phyloP scores from a whole-genome alignment of 2,329 filamentous ascomycete species.

The Akanthomyces muscarius region DNA sequence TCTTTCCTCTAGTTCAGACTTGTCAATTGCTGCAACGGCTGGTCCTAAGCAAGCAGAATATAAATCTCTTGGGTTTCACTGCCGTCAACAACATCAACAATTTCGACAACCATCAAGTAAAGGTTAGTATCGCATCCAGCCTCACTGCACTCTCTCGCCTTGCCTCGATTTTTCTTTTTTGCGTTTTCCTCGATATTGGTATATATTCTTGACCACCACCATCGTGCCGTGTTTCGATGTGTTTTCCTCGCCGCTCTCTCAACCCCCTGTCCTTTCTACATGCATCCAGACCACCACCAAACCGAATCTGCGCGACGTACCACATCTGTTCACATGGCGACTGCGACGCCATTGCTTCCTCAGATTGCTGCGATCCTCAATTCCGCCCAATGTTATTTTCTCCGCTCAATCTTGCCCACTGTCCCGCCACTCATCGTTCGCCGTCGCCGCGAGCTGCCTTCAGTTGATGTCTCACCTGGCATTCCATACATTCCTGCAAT shows the following conservation, averaged over 20 bases:
- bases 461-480: slow-evolving; percentile 13
- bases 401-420: neutral
- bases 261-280: neutral
- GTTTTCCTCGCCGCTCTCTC: neutral
- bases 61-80: slow-evolving; percentile 12
- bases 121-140: slow-evolving; percentile 4
- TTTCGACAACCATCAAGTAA: slow-evolving; percentile 9
- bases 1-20: slow-evolving; percentile 12
- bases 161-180: neutral
- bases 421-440: neutral
- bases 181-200: neutral
- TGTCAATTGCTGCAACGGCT: slow-evolving; percentile 18
- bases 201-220: neutral
- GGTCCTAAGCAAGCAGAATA: slow-evolving; percentile 18
- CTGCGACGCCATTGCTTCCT: neutral
- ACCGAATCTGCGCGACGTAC: neutral
- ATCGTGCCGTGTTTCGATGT: neutral
- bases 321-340: neutral
- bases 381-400: neutral
- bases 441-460: neutral
- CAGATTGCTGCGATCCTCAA: neutral
- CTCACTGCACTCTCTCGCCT: neutral
- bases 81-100: slow-evolving; percentile 3
- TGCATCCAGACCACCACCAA: neutral
- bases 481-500: slow-evolving; percentile 15